A percentile compares a stretch with the other conserved stretches of the same genome.
Evolutionary conservation across 2,329 filamentous ascomycete genomes (phyloP).

Genomic region (Talaromyces marneffei): DNA sequence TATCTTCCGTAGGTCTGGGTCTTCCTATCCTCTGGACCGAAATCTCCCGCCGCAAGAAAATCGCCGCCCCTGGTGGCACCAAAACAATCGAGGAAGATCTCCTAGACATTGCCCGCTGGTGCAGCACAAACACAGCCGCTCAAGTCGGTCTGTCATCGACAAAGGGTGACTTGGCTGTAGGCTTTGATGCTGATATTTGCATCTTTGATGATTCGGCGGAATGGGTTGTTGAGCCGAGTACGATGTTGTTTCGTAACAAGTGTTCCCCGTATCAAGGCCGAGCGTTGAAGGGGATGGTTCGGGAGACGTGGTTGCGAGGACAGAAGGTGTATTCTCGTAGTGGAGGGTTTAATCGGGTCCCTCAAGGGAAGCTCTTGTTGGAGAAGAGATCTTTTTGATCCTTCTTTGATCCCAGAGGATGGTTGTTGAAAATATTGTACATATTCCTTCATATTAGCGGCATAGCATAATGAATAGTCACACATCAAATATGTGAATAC

Average conservation of each 20-base stretch:
- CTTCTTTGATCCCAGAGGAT: too few species aligned
- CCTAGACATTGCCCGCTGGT: conserved; percentile 77
- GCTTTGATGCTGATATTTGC: conserved; percentile 84
- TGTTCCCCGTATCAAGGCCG: conserved; percentile 86
- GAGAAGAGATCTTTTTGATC: conserved; percentile 23
- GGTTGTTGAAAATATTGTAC: background rate
- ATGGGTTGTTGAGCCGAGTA: conserved; percentile 67
- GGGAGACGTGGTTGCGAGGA: conserved; percentile 80
- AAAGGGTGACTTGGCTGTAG: conserved; percentile 75
- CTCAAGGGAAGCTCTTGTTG: conserved; percentile 35
- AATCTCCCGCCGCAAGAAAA: conserved; percentile 54
- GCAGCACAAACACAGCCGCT: conserved; percentile 75
- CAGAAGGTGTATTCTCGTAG: conserved; percentile 65
- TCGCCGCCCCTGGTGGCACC: conserved; percentile 30
- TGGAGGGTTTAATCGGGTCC: conserved; percentile 36
- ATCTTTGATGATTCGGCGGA: conserved; percentile 80
- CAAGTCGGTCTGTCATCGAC: conserved; percentile 78
- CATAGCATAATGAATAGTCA: background rate
- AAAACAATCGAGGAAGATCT: conserved; percentile 49
- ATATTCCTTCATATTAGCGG: background rate
- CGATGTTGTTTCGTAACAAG: conserved; percentile 93
- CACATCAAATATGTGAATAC: too few species aligned
- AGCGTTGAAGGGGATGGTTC: conserved; percentile 68
- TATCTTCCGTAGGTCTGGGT: conserved; percentile 87
- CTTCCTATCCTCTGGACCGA: conserved; percentile 86